Percentiles rank a stretch among this genome's conserved stretches.
phyloP scores from a whole-genome alignment of 257 asterid genomes.

The Fraxinus americana region DNA sequence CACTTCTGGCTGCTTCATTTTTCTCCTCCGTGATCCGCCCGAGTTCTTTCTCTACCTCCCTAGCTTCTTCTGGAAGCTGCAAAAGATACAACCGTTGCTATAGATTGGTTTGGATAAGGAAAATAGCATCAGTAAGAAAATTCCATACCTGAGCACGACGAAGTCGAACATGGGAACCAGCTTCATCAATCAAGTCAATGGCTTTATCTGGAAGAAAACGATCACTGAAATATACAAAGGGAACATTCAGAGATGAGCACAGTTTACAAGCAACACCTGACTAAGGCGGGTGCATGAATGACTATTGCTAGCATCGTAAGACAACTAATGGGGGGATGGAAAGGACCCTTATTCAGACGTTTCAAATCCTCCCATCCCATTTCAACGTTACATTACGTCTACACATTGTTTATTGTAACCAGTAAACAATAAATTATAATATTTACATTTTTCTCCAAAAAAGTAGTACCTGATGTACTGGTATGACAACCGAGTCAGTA shows the following conservation, averaged over 20 bases:
- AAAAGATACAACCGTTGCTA: conserved; percentile 19
- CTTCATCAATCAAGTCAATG: conserved; percentile 96
- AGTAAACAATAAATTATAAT: neutral
- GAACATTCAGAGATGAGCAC: conserved; percentile 24
- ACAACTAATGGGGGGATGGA: too few relatives aligned
- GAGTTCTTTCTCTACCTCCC: conserved; percentile 93
- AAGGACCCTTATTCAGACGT: too few relatives aligned
- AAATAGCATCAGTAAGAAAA: conserved; percentile 20
- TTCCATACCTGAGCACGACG: conserved; percentile 86
- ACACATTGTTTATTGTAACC: neutral
- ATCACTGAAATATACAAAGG: conserved; percentile 58
- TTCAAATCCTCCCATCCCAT: neutral
- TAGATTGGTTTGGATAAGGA: conserved; percentile 9
- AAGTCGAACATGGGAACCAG: conserved; percentile 97
- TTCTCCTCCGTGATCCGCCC: conserved; percentile 93
- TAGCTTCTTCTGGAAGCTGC: conserved; percentile 58
- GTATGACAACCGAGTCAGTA: conserved; percentile 83
- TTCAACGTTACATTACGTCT: neutral
- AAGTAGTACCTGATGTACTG: conserved; percentile 67
- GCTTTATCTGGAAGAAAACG: conserved; percentile 99
- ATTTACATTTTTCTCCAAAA: neutral
- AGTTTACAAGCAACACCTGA: too few relatives aligned
- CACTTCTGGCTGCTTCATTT: conserved; percentile 90
- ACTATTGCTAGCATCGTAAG: too few relatives aligned
- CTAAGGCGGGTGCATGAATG: too few relatives aligned